These are phyloP conservation scores for Flaveria brownii DNA, from an alignment of 129 eudicot genomes.

Conservation along the genomic window DNA sequence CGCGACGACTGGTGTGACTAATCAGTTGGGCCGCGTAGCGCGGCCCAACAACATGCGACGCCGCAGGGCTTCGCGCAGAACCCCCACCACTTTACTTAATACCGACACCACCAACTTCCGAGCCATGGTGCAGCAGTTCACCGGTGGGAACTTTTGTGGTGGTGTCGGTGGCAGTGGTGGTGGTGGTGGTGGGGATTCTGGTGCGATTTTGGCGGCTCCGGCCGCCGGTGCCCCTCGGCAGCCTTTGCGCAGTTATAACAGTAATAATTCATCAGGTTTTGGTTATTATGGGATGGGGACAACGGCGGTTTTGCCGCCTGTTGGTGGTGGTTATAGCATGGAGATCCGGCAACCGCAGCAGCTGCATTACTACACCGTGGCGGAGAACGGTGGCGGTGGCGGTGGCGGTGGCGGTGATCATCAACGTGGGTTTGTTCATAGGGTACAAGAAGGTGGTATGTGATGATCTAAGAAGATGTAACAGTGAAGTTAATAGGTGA, in stretches of 20 bases:
- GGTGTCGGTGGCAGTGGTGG: slow-evolving; percentile 1
- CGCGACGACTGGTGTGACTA: slow-evolving; percentile 10
- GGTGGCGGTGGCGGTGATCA: slow-evolving; percentile 22
- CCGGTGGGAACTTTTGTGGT: slow-evolving; percentile 45
- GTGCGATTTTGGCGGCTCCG: slow-evolving; percentile 21
- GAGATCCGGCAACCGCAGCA: slow-evolving; percentile 40
- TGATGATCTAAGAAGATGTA: not conserved
- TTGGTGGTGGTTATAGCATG: slow-evolving; percentile 24
- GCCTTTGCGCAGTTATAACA: slow-evolving; percentile 16
- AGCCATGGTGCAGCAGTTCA: slow-evolving; percentile 90
- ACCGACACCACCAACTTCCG: slow-evolving; percentile 84
- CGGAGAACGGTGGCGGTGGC: slow-evolving; percentile 13
- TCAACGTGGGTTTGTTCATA: slow-evolving; percentile 40
- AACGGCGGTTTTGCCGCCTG: not conserved
- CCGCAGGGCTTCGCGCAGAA: slow-evolving; percentile 66
- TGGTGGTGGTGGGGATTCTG: slow-evolving; percentile 3
- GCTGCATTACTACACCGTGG: slow-evolving; percentile 30
- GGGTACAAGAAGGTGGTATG: slow-evolving; percentile 14
- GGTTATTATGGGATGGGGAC: slow-evolving; percentile 36
- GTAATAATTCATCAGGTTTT: slow-evolving; percentile 20
- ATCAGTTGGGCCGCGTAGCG: slow-evolving; percentile 46
- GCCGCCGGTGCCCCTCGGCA: slow-evolving; percentile 7
- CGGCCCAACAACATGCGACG: slow-evolving; percentile 46
- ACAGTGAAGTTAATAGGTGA: slow-evolving; percentile 3
- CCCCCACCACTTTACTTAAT: slow-evolving; percentile 74